These are phyloP conservation scores for Breviolum minutum DNA, from an alignment of 73 alveolate species.

Conservation along the genomic window DNA sequence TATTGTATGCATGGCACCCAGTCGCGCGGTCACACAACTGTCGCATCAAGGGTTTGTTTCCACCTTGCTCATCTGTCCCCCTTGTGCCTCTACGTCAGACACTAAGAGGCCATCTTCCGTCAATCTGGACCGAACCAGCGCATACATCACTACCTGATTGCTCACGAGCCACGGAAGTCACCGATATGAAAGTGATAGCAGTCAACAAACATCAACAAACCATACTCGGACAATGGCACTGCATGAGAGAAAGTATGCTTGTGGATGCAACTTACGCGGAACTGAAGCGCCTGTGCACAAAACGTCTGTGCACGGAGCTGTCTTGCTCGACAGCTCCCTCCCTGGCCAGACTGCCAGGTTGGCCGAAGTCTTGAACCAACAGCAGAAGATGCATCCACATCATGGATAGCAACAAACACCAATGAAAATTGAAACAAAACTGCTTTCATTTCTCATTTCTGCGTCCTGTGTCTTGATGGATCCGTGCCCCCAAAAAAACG, in stretches of 20 bases:
- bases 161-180: neutral
- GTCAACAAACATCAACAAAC: too few relatives aligned
- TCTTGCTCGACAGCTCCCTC: constrained; percentile 33
- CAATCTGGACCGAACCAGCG: constrained; percentile 76
- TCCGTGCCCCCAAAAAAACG: neutral
- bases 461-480: too few relatives aligned
- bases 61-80: neutral
- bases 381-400: neutral
- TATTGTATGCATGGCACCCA: too few relatives aligned
- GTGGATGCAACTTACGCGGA: neutral
- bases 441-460: neutral
- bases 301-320: constrained; percentile 17
- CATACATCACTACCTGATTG: constrained; percentile 26
- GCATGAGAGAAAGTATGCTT: neutral
- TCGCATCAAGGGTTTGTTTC: neutral
- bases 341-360: constrained; percentile 27
- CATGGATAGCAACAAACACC: neutral
- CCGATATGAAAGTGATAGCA: too few relatives aligned
- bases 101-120: constrained; percentile 86
- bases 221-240: too few relatives aligned
- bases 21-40: too few relatives aligned
- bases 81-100: constrained; percentile 70
- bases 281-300: neutral
- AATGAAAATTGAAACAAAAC: neutral
- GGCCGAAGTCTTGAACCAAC: neutral